A percentile compares a stretch with the other conserved stretches of the same genome.
phyloP scores from a whole-genome alignment of 768 basidiomycete genomes.

The Lactifluus echinatus region DNA sequence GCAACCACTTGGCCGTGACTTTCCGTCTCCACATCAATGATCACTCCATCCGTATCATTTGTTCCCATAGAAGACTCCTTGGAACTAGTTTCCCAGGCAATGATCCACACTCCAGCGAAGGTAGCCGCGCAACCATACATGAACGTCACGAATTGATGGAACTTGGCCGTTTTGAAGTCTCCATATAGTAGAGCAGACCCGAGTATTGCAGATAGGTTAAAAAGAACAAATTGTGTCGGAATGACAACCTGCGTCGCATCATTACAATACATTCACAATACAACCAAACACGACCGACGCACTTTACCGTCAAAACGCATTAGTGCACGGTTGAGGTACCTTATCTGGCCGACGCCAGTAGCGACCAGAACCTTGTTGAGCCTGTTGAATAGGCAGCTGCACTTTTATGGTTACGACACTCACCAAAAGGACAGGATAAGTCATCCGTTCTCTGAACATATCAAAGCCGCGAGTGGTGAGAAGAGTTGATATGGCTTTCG shows the following conservation, averaged over 20 bases:
- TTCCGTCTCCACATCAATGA: conserved; percentile 27
- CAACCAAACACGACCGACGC: neutral
- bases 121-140: conserved; percentile 84
- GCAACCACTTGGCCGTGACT: conserved; percentile 1
- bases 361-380: conserved; percentile 49
- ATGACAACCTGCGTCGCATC: conserved; percentile 59
- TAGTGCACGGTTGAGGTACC: conserved; percentile 76
- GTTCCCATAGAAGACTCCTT: conserved; percentile 16
- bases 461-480: conserved; percentile 69
- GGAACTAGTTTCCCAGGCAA: conserved; percentile 52
- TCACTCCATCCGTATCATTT: conserved; percentile 24
- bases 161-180: conserved; percentile 77
- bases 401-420: conserved; percentile 23
- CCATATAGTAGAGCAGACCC: conserved; percentile 92
- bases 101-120: conserved; percentile 82
- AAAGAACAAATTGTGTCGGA: conserved; percentile 90
- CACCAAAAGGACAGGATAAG: conserved; percentile 71
- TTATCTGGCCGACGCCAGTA: conserved; percentile 78
- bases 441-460: conserved; percentile 73
- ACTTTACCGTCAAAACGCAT: conserved; percentile 94
- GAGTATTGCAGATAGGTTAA: conserved; percentile 86
- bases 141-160: conserved; percentile 78
- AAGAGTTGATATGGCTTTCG: conserved; percentile 85
- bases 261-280: neutral
- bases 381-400: neutral